These are phyloP conservation scores for Penicillium argentinense DNA, from an alignment of 495 filamentous ascomycete species.

Conservation along the genomic window DNA sequence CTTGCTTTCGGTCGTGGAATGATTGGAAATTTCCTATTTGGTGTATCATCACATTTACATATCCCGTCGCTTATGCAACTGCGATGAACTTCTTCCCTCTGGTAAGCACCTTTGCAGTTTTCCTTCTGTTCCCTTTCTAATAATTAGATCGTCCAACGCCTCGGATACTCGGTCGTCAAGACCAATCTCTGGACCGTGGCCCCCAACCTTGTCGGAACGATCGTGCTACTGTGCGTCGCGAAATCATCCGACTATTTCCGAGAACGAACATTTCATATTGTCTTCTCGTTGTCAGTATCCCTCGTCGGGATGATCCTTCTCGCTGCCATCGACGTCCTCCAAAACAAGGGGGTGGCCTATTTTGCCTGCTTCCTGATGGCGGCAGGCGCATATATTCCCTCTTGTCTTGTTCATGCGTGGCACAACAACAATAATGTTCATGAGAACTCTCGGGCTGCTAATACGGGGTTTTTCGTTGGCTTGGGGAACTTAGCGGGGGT, in stretches of 20 bases:
- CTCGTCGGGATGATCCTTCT: slow-evolving; percentile 70
- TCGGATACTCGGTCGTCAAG: slow-evolving; percentile 59
- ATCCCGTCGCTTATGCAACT: slow-evolving; percentile 36
- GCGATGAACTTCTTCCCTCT: slow-evolving; percentile 38
- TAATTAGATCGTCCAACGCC: slow-evolving; percentile 50
- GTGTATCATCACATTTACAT: slow-evolving; percentile 34
- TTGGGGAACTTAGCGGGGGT: slow-evolving; percentile 72
- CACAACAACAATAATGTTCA: slow-evolving; percentile 75
- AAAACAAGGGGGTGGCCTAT: slow-evolving; percentile 61
- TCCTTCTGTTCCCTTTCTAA: neutral
- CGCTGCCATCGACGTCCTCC: slow-evolving; percentile 58
- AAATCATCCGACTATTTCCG: slow-evolving; percentile 62
- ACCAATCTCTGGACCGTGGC: slow-evolving; percentile 74
- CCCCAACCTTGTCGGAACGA: slow-evolving; percentile 62
- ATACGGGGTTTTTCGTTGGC: slow-evolving; percentile 52
- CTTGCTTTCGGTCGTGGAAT: slow-evolving; percentile 30
- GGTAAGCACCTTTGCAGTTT: slow-evolving; percentile 7
- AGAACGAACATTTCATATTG: slow-evolving; percentile 65
- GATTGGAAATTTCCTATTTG: slow-evolving; percentile 37
- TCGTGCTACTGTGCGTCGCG: slow-evolving; percentile 62
- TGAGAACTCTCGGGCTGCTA: slow-evolving; percentile 53
- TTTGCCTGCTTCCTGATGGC: slow-evolving; percentile 76
- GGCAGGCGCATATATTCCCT: slow-evolving; percentile 49
- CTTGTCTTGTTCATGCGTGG: slow-evolving; percentile 49
- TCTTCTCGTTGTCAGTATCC: slow-evolving; percentile 62